phyloP scores from a whole-genome alignment of 768 basidiomycete genomes.

The Termitomyces sp. region DNA sequence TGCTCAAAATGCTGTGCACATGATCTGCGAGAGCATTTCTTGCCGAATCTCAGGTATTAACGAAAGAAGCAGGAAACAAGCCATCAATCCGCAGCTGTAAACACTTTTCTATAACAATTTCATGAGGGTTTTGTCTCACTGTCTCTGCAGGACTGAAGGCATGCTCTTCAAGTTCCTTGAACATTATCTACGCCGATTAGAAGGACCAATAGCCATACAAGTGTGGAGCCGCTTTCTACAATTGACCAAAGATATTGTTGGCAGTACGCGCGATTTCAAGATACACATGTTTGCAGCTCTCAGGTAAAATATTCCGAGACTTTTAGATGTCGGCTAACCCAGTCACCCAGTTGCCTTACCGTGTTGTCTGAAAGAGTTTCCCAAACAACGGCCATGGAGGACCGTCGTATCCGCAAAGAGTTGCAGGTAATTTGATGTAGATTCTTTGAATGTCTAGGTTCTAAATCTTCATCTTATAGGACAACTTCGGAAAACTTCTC shows the following conservation, averaged over 20 bases:
- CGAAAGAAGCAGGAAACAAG: slow-evolving; percentile 57
- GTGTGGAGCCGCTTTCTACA: slow-evolving; percentile 82
- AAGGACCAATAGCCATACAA: slow-evolving; percentile 89
- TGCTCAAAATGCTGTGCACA: slow-evolving; percentile 82
- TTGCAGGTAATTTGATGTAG: slow-evolving; percentile 53
- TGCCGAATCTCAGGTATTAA: slow-evolving; percentile 48
- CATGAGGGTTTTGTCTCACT: not conserved
- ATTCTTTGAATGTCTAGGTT: not conserved
- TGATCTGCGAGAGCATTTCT: slow-evolving; percentile 81
- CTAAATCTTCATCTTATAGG: slow-evolving; percentile 32
- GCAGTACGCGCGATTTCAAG: slow-evolving; percentile 62
- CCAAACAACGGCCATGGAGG: slow-evolving; percentile 89
- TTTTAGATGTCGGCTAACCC: not conserved
- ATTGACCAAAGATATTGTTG: slow-evolving; percentile 74
- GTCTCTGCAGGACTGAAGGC: slow-evolving; percentile 50
- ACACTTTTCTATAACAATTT: slow-evolving; percentile 19
- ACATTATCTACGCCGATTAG: slow-evolving; percentile 74
- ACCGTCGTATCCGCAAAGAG: slow-evolving; percentile 82
- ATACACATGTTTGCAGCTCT: slow-evolving; percentile 66
- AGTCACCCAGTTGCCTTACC: slow-evolving; percentile 58
- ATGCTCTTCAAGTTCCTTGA: slow-evolving; percentile 85
- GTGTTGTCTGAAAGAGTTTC: slow-evolving; percentile 77
- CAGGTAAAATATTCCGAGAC: slow-evolving; percentile 41
- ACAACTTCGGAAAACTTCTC: slow-evolving; percentile 79
- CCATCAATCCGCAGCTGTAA: slow-evolving; percentile 64